Conservation (phyloP, 2,329 filamentous ascomycete species). For the Hypoxylon sp. region DNA sequence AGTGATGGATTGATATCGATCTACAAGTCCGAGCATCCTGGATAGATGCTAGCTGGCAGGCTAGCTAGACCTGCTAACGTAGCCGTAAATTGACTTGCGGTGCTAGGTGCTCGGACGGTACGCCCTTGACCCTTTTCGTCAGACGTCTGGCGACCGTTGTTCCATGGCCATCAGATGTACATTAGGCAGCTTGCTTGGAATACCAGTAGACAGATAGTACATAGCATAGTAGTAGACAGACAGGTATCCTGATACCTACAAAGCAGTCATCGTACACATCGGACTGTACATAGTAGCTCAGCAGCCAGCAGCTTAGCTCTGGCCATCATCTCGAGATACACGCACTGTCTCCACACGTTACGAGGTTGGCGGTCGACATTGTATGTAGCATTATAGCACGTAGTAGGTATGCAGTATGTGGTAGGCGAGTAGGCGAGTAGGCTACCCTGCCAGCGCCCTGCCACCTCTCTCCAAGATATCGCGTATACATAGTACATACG, state of each 20-base stretch:
- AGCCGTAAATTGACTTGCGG: conserved; percentile 9
- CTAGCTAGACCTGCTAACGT: neutral
- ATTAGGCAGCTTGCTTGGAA: too few species aligned
- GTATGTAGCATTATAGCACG: too few species aligned
- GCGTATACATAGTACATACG: too few species aligned
- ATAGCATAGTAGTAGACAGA: too few species aligned
- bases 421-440: too few species aligned
- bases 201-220: too few species aligned
- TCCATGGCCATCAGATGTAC: neutral
- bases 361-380: too few species aligned
- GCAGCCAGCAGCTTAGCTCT: neutral
- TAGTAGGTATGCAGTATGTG: too few species aligned
- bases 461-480: conserved; percentile 1
- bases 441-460: neutral
- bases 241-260: too few species aligned
- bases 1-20: conserved; percentile 9
- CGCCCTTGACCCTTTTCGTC: conserved; percentile 3
- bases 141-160: neutral
- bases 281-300: neutral
- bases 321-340: conserved; percentile 1
- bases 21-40: conserved; percentile 1
- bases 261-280: neutral
- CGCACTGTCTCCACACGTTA: conserved; percentile 18
- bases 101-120: too few species aligned
- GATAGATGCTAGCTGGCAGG: too few species aligned